phyloP scores from a whole-genome alignment of 352 stramenopile genomes.

The Ophiocytium majus region DNA sequence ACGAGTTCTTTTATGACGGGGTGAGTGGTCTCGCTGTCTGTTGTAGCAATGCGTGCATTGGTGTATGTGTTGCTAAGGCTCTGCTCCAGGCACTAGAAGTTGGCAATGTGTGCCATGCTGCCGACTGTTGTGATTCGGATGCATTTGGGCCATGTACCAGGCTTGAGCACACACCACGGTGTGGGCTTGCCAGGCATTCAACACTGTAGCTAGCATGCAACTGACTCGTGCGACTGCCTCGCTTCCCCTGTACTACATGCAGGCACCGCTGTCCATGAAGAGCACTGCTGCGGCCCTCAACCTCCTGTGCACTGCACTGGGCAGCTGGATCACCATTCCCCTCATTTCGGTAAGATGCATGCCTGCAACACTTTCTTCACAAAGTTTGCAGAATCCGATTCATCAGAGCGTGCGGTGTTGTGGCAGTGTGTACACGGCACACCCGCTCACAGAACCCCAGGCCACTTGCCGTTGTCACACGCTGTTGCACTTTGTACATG shows the following conservation, averaged over 20 bases:
- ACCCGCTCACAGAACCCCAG: not conserved
- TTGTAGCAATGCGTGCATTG: too few species aligned
- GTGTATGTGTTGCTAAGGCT: too few species aligned
- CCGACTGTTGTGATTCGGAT: too few species aligned
- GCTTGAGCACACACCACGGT: conserved; percentile 25
- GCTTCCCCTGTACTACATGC: conserved; percentile 77
- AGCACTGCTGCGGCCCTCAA: conserved; percentile 83
- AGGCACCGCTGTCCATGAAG: conserved; percentile 81
- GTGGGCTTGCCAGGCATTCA: conserved; percentile 81
- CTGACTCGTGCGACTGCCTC: conserved; percentile 76
- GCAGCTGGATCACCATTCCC: conserved; percentile 62
- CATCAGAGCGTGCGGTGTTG: too few species aligned
- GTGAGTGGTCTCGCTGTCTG: too few species aligned
- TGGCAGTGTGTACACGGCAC: not conserved
- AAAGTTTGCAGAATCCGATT: too few species aligned
- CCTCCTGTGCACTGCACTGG: conserved; percentile 79
- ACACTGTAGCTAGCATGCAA: conserved; percentile 80
- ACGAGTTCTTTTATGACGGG: too few species aligned
- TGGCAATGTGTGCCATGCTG: too few species aligned
- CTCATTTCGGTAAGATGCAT: conserved; percentile 36
- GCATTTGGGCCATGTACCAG: not conserved
- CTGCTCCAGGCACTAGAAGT: too few species aligned
- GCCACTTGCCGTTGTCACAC: not conserved
- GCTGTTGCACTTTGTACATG: not conserved
- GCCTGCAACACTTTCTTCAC: too few species aligned